phyloP scores from a whole-genome alignment of 352 stramenopile species.

The Blastocystis sp. region DNA sequence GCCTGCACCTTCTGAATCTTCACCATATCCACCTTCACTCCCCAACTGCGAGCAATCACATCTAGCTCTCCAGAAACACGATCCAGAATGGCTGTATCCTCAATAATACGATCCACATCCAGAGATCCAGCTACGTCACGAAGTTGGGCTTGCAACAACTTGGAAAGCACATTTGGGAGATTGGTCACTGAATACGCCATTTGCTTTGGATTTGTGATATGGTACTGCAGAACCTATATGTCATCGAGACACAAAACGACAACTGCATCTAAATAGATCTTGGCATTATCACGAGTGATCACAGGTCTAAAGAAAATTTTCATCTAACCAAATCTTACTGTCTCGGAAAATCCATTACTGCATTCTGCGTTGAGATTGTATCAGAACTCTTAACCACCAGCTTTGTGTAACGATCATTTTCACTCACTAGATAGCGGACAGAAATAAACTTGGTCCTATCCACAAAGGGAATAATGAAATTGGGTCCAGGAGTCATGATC shows the following conservation, averaged over 20 bases:
- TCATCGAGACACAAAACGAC: neutral
- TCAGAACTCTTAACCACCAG: slow-evolving; percentile 66
- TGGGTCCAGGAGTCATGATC: slow-evolving; percentile 67
- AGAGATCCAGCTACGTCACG: slow-evolving; percentile 72
- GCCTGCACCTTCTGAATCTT: slow-evolving; percentile 72
- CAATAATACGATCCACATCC: slow-evolving; percentile 72
- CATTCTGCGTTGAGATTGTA: slow-evolving; percentile 71
- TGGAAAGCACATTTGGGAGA: slow-evolving; percentile 71
- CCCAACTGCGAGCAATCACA: slow-evolving; percentile 68
- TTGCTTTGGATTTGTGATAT: slow-evolving; percentile 71
- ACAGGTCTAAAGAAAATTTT: slow-evolving; percentile 64
- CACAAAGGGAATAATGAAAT: slow-evolving; percentile 71
- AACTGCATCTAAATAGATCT: slow-evolving; percentile 71
- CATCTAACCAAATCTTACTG: slow-evolving; percentile 59
- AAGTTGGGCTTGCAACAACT: slow-evolving; percentile 71
- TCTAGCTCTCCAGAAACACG: slow-evolving; percentile 71
- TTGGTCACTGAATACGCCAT: slow-evolving; percentile 72
- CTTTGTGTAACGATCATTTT: slow-evolving; percentile 50
- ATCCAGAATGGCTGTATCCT: slow-evolving; percentile 72
- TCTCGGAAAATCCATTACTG: slow-evolving; percentile 71
- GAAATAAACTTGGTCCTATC: slow-evolving; percentile 67
- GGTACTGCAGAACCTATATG: slow-evolving; percentile 70
- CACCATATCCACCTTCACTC: slow-evolving; percentile 72
- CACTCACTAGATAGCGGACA: slow-evolving; percentile 2
- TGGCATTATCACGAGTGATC: slow-evolving; percentile 72